Evolutionary conservation across 805 yeast genomes (phyloP).

Genomic region (Priceomyces medius): DNA sequence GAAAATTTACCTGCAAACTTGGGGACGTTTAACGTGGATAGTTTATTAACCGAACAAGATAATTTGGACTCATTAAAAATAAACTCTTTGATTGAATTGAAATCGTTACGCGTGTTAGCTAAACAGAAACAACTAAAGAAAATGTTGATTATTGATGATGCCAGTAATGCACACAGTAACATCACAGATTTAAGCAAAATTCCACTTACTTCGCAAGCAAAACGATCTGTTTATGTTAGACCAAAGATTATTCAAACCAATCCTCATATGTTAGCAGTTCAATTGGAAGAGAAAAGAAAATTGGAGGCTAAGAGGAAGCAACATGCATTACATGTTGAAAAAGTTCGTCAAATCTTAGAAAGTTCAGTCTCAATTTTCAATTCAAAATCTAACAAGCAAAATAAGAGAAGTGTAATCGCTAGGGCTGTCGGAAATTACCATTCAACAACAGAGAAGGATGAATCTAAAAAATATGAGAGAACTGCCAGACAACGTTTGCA

Average conservation of each 20-base stretch:
- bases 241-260: constrained; percentile 69
- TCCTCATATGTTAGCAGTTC: constrained; percentile 73
- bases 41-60: constrained; percentile 26
- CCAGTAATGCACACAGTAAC: constrained; percentile 56
- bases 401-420: constrained; percentile 22
- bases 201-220: constrained; percentile 62
- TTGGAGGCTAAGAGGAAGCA: constrained; percentile 52
- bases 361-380: constrained; percentile 25
- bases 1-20: constrained; percentile 69
- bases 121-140: constrained; percentile 72
- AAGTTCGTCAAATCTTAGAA: constrained; percentile 36
- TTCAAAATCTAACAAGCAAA: constrained; percentile 18
- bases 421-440: constrained; percentile 50
- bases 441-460: constrained; percentile 65
- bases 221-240: constrained; percentile 65
- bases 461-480: constrained; percentile 68
- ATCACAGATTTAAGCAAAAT: constrained; percentile 51
- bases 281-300: constrained; percentile 68
- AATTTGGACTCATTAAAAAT: constrained; percentile 55
- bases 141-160: constrained; percentile 50
- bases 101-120: constrained; percentile 60
- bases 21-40: constrained; percentile 50
- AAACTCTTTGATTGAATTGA: constrained; percentile 68
- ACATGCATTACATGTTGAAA: constrained; percentile 50
- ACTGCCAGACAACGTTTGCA: constrained; percentile 87